Evolutionary conservation across 2,329 filamentous ascomycete genomes (phyloP), one percentile per base, ranked within the genome.

Genomic region (Nothophoma quercina): DNA sequence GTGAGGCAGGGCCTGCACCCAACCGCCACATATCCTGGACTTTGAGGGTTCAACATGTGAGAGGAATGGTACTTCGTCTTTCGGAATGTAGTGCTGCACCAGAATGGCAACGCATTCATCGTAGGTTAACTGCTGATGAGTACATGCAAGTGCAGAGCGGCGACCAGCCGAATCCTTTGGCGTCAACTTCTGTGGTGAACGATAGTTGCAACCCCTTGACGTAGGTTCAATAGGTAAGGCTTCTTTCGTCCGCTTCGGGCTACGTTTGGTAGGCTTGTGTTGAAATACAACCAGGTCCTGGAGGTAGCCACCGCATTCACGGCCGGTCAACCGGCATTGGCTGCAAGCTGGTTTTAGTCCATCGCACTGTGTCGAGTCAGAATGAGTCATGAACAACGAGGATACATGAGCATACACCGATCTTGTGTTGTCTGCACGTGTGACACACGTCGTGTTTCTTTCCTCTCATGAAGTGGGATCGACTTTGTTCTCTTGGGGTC

Each of bases 11-110:
- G 46, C 46, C 25, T 49, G 46, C 4, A 49, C 46, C 46, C 46
- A 49, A 32, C 46, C 46, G 15, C 46, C 46, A 23, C 46, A 49
- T 2, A 49, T 49, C n/a, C 46, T 49, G 7, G 46, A 49, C 12
- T 42, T 49, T 7, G 46, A 42, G 16, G 46, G 46, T 18, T 36
- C 46, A n/a, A 42, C 23, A 21, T 35, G 23, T 25, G 33, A 36
- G 15, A 49, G 46, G 25, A 42, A 42, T 4, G 38, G 46, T 36
- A 41, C 30, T 15, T 49, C 46, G 5, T 49, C 46, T 19, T 42
- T 49, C 19, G 46, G 46, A 15, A 49, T 49, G 21, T 49, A 49
- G 8, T 49, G 23, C 23, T 49, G 30, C n/a, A 49, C 32, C 7
- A 49, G 32, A 1, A 49, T 35, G 23, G 38, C 32, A 10, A 49